These are phyloP conservation scores for Pythium oligandrum DNA, from an alignment of 352 stramenopile genomes.

Conservation along the genomic window DNA sequence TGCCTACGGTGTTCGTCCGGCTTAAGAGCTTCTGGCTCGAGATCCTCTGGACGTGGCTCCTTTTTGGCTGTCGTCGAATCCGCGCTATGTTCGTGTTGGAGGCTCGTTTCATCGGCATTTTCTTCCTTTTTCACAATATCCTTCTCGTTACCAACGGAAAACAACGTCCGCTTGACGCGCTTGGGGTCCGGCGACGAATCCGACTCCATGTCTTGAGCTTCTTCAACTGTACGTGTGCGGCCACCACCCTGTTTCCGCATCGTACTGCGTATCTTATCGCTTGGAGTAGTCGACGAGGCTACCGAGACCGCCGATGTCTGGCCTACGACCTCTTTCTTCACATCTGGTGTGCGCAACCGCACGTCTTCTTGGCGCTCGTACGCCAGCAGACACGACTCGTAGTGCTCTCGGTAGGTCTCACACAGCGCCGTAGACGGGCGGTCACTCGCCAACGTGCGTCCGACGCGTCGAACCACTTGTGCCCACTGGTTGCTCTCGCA, in stretches of 20 bases:
- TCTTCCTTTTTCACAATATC: not conserved
- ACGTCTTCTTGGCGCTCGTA: constrained; percentile 42
- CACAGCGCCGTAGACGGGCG: constrained; percentile 46
- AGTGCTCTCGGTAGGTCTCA: constrained; percentile 43
- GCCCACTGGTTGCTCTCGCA: constrained; percentile 32
- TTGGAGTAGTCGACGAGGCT: constrained; percentile 31
- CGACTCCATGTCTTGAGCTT: constrained; percentile 4
- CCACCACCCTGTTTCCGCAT: constrained; percentile 11
- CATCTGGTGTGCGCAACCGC: constrained; percentile 26
- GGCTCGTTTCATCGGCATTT: constrained; percentile 8
- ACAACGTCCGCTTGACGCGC: constrained; percentile 63
- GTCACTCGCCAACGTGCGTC: constrained; percentile 42
- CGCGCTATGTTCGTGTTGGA: not conserved
- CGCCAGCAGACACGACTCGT: constrained; percentile 40
- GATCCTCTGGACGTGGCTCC: constrained; percentile 5
- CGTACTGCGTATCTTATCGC: constrained; percentile 44
- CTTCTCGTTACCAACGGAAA: constrained; percentile 43
- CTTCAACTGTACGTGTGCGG: constrained; percentile 2
- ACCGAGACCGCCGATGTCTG: not conserved
- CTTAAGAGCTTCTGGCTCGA: constrained; percentile 48
- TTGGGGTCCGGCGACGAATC: constrained; percentile 19
- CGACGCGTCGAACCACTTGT: constrained; percentile 58
- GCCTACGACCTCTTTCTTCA: constrained; percentile 15
- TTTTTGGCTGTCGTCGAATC: not conserved
- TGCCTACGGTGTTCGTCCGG: constrained; percentile 41